A percentile compares a stretch with the other conserved stretches of the same genome.
Evolutionary conservation across 768 basidiomycete genomes (phyloP).

Genomic region (Tricholoma flavovirens): DNA sequence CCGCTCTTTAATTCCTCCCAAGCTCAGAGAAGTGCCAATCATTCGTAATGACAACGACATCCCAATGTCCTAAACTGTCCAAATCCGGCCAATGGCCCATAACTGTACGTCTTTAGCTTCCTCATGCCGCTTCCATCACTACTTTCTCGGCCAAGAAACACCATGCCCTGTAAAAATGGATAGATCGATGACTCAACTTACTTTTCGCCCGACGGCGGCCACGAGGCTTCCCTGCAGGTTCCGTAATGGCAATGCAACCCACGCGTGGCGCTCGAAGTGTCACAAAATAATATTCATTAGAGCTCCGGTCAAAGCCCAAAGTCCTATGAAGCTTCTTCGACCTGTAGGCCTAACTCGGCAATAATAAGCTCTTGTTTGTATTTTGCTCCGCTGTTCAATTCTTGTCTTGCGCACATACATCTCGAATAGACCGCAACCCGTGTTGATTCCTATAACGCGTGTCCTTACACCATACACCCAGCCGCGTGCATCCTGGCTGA

Average conservation of each 20-base stretch:
- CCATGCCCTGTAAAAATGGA: constrained; percentile 5
- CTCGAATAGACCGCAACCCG: constrained; percentile 15
- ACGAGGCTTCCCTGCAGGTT: constrained; percentile 31
- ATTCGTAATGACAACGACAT: constrained; percentile 13
- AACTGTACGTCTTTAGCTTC: constrained; percentile 14
- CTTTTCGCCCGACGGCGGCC: constrained; percentile 19
- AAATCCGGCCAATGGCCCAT: constrained; percentile 12
- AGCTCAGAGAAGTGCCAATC: constrained; percentile 21
- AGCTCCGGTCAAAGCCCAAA: constrained; percentile 21
- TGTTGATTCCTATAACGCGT: constrained; percentile 27
- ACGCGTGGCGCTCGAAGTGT: constrained; percentile 29
- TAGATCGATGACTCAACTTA: constrained; percentile 18
- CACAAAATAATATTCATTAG: constrained; percentile 10
- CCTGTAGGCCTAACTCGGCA: constrained; percentile 27
- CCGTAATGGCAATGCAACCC: constrained; percentile 31
- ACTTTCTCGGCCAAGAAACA: neutral
- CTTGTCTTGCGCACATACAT: constrained; percentile 16
- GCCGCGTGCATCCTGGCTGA: constrained; percentile 42
- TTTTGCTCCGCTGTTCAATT: constrained; percentile 15
- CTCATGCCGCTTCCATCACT: constrained; percentile 6
- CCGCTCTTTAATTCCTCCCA: constrained; percentile 17
- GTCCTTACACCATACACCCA: constrained; percentile 31
- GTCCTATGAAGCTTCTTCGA: constrained; percentile 26
- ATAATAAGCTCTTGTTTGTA: constrained; percentile 35
- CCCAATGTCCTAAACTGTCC: constrained; percentile 14